A percentile compares a stretch with the other conserved stretches of the same genome.
Conservation (phyloP, 2,329 filamentous ascomycete genomes). For the Westerdykella sp. region DNA sequence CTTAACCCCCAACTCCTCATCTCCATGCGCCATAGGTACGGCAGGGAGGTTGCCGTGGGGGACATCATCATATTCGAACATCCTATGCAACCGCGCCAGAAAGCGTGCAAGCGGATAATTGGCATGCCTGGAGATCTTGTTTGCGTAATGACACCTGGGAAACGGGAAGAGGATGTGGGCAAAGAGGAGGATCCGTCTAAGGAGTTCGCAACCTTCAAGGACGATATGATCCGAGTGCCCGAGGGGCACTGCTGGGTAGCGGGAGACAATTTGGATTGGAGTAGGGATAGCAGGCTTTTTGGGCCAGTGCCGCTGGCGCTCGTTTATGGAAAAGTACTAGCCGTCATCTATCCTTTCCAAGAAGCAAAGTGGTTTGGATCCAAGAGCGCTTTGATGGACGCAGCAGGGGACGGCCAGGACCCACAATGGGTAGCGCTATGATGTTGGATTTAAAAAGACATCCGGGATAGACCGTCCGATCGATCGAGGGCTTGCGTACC, state of each 20-base stretch:
- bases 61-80: slow-evolving; percentile 77
- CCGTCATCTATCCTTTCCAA: slow-evolving; percentile 19
- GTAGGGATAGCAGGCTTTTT: slow-evolving; percentile 78
- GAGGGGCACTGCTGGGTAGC: slow-evolving; percentile 86
- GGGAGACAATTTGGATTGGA: slow-evolving; percentile 80
- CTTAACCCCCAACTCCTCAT: slow-evolving; percentile 17
- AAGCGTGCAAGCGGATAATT: slow-evolving; percentile 69
- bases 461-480: too few relatives aligned
- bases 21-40: slow-evolving; percentile 38
- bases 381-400: slow-evolving; percentile 2
- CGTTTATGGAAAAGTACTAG: slow-evolving; percentile 74
- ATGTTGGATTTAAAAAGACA: too few relatives aligned
- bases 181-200: slow-evolving; percentile 15
- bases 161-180: slow-evolving; percentile 19
- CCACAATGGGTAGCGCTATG: too few relatives aligned
- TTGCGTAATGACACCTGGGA: slow-evolving; percentile 55
- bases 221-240: slow-evolving; percentile 68
- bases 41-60: slow-evolving; percentile 64
- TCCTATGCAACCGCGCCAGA: slow-evolving; percentile 54
- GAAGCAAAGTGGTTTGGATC: slow-evolving; percentile 23
- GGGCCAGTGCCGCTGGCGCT: slow-evolving; percentile 82
- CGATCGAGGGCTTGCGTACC: too few relatives aligned
- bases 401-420: neutral
- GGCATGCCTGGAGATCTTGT: slow-evolving; percentile 62
- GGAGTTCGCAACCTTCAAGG: slow-evolving; percentile 23